Conservation (phyloP, 495 filamentous ascomycete genomes). For the Penicillium maclennaniae region DNA sequence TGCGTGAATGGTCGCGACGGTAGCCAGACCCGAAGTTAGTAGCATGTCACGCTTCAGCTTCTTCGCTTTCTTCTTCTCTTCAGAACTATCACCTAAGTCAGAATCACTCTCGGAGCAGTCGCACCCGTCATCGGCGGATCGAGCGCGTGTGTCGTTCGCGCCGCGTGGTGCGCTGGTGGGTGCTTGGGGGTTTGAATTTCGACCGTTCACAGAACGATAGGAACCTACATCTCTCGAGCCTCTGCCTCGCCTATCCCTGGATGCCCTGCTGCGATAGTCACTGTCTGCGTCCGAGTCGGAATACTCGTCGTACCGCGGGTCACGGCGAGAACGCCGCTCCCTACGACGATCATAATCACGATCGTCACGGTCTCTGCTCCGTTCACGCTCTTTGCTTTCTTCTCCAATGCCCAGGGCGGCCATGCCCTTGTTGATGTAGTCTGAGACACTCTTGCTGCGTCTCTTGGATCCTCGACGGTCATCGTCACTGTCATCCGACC, state of each 20-base stretch:
- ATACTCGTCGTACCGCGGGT: conserved; percentile 23
- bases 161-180: conserved; percentile 17
- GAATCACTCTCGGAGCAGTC: conserved; percentile 45
- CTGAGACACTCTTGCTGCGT: conserved; percentile 56
- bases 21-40: conserved; percentile 76
- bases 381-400: conserved; percentile 19
- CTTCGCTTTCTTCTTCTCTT: conserved; percentile 68
- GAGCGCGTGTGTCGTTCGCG: not conserved
- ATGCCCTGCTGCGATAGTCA: conserved; percentile 38
- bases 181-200: conserved; percentile 12
- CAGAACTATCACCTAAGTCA: conserved; percentile 68
- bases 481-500: conserved; percentile 29
- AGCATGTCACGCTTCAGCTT: conserved; percentile 83
- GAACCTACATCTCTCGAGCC: conserved; percentile 52
- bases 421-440: conserved; percentile 52
- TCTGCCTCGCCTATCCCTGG: conserved; percentile 43
- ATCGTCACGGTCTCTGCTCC: conserved; percentile 18
- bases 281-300: conserved; percentile 52
- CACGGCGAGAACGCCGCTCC: conserved; percentile 23
- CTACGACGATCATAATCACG: conserved; percentile 14
- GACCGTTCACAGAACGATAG: conserved; percentile 22
- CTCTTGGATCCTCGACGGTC: conserved; percentile 41
- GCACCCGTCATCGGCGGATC: conserved; percentile 3
- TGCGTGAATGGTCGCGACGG: conserved; percentile 85
- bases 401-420: conserved; percentile 51